Evolutionary conservation across 1,284 basidiomycete genomes (phyloP).

Genomic region (Retiboletus flavoniger): DNA sequence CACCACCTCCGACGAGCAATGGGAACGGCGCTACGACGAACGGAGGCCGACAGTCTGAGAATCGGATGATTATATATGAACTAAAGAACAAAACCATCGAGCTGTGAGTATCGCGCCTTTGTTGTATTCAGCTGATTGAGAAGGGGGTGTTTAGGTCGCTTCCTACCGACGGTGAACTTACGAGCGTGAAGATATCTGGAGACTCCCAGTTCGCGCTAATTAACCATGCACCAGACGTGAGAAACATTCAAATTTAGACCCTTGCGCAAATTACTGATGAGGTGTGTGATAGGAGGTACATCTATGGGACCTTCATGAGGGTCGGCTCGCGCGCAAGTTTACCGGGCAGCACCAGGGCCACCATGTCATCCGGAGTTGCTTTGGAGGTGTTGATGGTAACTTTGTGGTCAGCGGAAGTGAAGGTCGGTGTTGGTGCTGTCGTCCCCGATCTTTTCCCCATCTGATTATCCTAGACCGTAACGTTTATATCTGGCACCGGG

Average conservation of each 20-base stretch:
- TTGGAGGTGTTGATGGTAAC: constrained; percentile 88
- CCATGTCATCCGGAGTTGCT: constrained; percentile 89
- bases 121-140: constrained; percentile 13
- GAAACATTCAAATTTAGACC: constrained; percentile 32
- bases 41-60: constrained; percentile 46
- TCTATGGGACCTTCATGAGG: constrained; percentile 76
- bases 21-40: constrained; percentile 39
- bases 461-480: constrained; percentile 64
- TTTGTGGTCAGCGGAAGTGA: constrained; percentile 95
- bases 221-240: constrained; percentile 82
- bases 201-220: constrained; percentile 88
- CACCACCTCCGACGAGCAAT: constrained; percentile 37
- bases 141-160: constrained; percentile 50
- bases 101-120: constrained; percentile 47
- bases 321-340: constrained; percentile 74
- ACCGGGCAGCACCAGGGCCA: constrained; percentile 78
- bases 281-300: constrained; percentile 71
- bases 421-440: constrained; percentile 51
- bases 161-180: constrained; percentile 74
- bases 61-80: constrained; percentile 76
- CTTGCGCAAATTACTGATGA: constrained; percentile 9
- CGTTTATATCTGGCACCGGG: constrained; percentile 95
- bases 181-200: constrained; percentile 83
- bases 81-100: constrained; percentile 61
- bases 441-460: constrained; percentile 7